A percentile compares a stretch with the other conserved stretches of the same genome.
These are phyloP conservation scores for Chlamydomonas reinhardtii DNA, from an alignment of 163 green algal species.

Conservation along the genomic window DNA sequence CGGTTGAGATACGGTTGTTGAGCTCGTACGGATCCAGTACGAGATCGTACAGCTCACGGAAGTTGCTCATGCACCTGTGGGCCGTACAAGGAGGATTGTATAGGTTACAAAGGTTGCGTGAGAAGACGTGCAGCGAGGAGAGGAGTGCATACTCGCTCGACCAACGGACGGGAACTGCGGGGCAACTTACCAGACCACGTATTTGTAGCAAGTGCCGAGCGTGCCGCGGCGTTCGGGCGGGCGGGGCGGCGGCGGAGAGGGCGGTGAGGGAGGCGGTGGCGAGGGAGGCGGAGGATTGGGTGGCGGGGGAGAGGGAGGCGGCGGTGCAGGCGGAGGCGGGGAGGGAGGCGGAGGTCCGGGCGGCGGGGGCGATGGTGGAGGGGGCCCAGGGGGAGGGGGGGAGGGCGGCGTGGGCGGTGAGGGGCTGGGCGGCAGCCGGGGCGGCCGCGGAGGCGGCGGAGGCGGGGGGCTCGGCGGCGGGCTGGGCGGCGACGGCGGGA, in stretches of 20 bases:
- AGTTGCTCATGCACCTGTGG: conserved; percentile 11
- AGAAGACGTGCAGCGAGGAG: too few species aligned
- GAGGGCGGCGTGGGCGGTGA: neutral
- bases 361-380: neutral
- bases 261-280: neutral
- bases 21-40: conserved; percentile 56
- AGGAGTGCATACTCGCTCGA: too few species aligned
- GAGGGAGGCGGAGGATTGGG: neutral
- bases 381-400: neutral
- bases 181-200: conserved; percentile 25
- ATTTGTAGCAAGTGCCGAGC: conserved; percentile 45
- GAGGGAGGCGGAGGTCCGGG: neutral
- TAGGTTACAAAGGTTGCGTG: too few species aligned
- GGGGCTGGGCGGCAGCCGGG: neutral
- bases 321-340: neutral
- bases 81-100: too few species aligned
- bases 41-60: conserved; percentile 56
- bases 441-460: neutral
- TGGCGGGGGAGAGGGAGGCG: neutral
- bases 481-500: neutral
- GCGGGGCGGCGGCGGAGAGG: conserved; percentile 7
- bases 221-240: neutral
- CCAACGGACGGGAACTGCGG: too few species aligned
- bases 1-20: conserved; percentile 42
- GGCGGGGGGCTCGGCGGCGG: neutral